Base-by-base conservation (phyloP, 1,284 basidiomycete genomes). In the Bondarzewia mesenterica region DNA sequence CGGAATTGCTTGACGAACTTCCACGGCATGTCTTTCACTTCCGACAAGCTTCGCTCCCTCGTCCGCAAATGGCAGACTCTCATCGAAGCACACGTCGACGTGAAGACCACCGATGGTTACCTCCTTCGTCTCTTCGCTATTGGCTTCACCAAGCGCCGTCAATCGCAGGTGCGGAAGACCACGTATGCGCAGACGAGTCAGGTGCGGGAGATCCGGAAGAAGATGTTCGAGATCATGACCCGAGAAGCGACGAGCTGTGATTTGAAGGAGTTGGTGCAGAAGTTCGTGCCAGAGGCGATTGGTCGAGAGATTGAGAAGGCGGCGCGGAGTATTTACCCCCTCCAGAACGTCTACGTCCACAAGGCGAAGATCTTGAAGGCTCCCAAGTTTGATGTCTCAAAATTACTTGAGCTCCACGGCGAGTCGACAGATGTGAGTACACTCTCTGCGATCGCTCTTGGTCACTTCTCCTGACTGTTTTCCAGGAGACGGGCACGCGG, bases 1-100 rank as follows among this genome's bases (percentile, higher is more conserved):
- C 96, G 94, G 80, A 95, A 91, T 81, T 98, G 94, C 80, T 81
- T 99, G 51, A 98, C 96, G 71, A 97, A 95, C 75, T 99, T 99
- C 89, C 89, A 95, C 76, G 96, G 95, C 68, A 99, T 99, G 96
- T 92, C 96, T 78, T 98, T 99, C 78, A 99, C 96, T 57, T 96
- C 93, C 57, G 96, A 99, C 86, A 99, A 99, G 77, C 86, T 99
- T 59, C 93, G 96, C 57, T 99, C 96, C 51, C 93, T 99, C 63
- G 96, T 99, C 61, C 93, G 95, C 71, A 99, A 99, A 77, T 99
- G 96, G 96, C 96, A 99, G 75, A 85, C 93, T 36, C 88, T 99
- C 64, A 94, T 99, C 64, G 95, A 99, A 78, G 95, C 95, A 48
- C 89, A 94, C 70, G 90, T 97, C 68, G 96, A 99, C 68, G 92